phyloP scores from a whole-genome alignment of 2,329 filamentous ascomycete genomes.

The Myriosclerotinia curreyana region DNA sequence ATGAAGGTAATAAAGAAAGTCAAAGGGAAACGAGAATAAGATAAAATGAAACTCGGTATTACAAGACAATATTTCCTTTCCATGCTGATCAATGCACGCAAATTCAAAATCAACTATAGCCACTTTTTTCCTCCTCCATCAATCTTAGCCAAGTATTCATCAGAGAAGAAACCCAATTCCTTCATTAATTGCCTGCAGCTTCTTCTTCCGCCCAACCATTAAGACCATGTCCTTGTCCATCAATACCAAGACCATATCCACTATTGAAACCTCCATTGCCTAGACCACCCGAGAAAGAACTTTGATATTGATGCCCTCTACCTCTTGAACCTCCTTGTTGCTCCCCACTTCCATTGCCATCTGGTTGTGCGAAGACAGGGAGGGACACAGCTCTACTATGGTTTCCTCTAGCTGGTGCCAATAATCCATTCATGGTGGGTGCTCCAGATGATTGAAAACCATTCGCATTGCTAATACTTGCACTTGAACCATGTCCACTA shows the following conservation, averaged over 20 bases:
- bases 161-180: neutral
- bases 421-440: constrained; percentile 71
- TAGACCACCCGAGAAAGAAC: constrained; percentile 47
- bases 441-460: constrained; percentile 52
- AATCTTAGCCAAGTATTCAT: constrained; percentile 8
- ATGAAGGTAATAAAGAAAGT: constrained; percentile 12
- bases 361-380: constrained; percentile 64
- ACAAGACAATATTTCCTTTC: constrained; percentile 20
- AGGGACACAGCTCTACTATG: constrained; percentile 77
- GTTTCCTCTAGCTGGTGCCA: constrained; percentile 66
- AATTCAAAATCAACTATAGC: constrained; percentile 2
- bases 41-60: constrained; percentile 14
- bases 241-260: constrained; percentile 60
- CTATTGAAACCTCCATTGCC: constrained; percentile 31
- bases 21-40: neutral
- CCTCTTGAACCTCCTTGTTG: constrained; percentile 38
- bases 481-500: constrained; percentile 58
- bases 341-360: constrained; percentile 44
- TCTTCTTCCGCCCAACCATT: constrained; percentile 66
- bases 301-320: constrained; percentile 64
- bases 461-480: constrained; percentile 57
- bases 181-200: constrained; percentile 33
- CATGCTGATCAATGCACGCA: constrained; percentile 12
- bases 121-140: constrained; percentile 11
- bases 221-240: constrained; percentile 54